These are phyloP conservation scores for Apostasia ramifera DNA, from an alignment of 106 monocot genomes.

Conservation along the genomic window DNA sequence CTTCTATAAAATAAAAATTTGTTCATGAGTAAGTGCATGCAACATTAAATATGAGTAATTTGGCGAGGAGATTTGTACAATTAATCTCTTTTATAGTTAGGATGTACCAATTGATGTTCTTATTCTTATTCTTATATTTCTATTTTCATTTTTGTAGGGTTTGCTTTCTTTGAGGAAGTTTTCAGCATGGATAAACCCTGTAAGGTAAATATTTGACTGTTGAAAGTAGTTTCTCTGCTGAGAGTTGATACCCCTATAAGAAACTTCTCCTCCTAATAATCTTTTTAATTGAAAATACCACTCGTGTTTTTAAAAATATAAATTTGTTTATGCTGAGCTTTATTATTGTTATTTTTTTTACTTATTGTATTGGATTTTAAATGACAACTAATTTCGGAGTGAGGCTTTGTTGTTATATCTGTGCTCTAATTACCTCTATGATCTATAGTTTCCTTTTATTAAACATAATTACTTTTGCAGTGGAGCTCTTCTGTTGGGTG, in stretches of 20 bases:
- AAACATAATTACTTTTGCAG: conserved; percentile 27
- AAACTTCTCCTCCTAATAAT: neutral
- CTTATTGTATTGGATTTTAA: neutral
- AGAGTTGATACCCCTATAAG: neutral
- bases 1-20: too few relatives aligned
- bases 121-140: neutral
- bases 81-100: too few relatives aligned
- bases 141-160: conserved; percentile 36
- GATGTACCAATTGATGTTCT: too few relatives aligned
- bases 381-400: neutral
- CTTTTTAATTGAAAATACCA: neutral
- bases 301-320: too few relatives aligned
- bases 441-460: neutral
- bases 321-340: neutral
- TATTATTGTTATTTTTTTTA: neutral
- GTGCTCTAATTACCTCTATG: too few relatives aligned
- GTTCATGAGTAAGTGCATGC: too few relatives aligned
- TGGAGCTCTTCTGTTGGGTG: conserved; percentile 82
- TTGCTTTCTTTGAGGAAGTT: conserved; percentile 87
- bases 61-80: too few relatives aligned
- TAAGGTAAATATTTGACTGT: conserved; percentile 39
- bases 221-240: too few relatives aligned
- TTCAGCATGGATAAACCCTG: conserved; percentile 97
- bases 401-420: neutral
- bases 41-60: too few relatives aligned